Evolutionary conservation across 1,284 basidiomycete species (phyloP).

Genomic region (Sporisorium graminicola): DNA sequence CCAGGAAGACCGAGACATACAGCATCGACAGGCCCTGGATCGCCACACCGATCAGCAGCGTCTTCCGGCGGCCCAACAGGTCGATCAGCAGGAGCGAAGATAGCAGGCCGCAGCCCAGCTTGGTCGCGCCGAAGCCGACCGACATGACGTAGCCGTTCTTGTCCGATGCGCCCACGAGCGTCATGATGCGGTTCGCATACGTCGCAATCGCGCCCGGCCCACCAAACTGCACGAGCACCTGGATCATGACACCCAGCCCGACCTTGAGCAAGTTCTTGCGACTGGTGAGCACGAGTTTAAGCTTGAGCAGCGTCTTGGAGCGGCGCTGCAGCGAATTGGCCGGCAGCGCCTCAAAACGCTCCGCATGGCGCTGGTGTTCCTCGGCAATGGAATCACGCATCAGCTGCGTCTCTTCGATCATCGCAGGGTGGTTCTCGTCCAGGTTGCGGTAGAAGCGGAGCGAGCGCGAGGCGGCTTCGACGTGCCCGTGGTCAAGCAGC

Average conservation of each 20-base stretch:
- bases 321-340: conserved; percentile 13
- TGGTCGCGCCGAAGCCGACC: conserved; percentile 38
- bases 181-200: conserved; percentile 42
- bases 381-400: conserved; percentile 28
- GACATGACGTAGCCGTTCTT: conserved; percentile 33
- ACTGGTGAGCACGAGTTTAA: conserved; percentile 11
- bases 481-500: conserved; percentile 78
- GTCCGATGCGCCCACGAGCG: conserved; percentile 26
- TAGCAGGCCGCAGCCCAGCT: conserved; percentile 28
- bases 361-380: conserved; percentile 15
- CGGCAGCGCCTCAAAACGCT: conserved; percentile 1
- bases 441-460: conserved; percentile 70
- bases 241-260: conserved; percentile 27
- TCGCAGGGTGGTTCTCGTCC: conserved; percentile 17
- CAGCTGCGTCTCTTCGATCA: conserved; percentile 28
- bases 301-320: conserved; percentile 17
- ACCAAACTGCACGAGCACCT: conserved; percentile 30
- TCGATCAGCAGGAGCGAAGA: conserved; percentile 36
- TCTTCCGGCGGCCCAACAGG: conserved; percentile 31
- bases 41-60: conserved; percentile 21
- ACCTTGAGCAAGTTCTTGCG: conserved; percentile 38
- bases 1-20: conserved; percentile 35
- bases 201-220: conserved; percentile 35
- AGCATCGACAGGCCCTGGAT: conserved; percentile 37
- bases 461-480: conserved; percentile 75